Percentiles rank a stretch among this genome's conserved stretches.
Conservation (phyloP, 164 flowering plant genomes). For the Stephania cephalantha region DNA sequence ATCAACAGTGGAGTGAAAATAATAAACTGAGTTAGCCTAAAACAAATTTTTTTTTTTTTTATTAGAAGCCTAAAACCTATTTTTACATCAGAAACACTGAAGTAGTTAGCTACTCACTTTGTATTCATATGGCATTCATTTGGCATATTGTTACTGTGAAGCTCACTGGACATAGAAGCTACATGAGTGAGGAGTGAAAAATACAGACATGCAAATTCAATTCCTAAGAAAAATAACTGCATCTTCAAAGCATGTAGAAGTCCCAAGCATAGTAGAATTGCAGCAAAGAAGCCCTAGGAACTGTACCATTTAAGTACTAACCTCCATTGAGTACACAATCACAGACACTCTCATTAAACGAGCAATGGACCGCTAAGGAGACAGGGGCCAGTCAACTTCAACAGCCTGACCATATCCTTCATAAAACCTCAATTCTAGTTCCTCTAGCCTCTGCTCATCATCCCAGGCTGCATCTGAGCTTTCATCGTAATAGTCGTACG, state of each 20-base stretch:
- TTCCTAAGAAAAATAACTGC: slow-evolving; percentile 18
- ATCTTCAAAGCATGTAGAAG: slow-evolving; percentile 16
- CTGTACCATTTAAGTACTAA: slow-evolving; percentile 2
- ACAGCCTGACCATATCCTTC: slow-evolving; percentile 28
- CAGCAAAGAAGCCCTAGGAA: slow-evolving; percentile 8
- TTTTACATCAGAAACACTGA: neutral
- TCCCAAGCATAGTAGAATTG: slow-evolving; percentile 15
- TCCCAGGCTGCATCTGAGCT: slow-evolving; percentile 38
- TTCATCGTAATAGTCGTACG: slow-evolving; percentile 25
- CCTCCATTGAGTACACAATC: slow-evolving; percentile 11
- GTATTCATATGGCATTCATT: neutral
- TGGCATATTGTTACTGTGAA: neutral
- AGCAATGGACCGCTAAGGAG: slow-evolving; percentile 14
- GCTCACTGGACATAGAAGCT: neutral
- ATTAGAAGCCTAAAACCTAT: too few species aligned
- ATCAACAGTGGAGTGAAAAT: neutral
- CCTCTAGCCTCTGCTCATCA: slow-evolving; percentile 38
- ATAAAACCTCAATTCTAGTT: slow-evolving; percentile 42
- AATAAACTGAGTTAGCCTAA: neutral
- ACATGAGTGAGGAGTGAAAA: neutral
- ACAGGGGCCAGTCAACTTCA: slow-evolving; percentile 39
- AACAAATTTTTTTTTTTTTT: neutral
- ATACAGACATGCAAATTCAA: slow-evolving; percentile 16
- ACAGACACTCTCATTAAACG: neutral
- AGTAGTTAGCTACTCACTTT: neutral